Evolutionary conservation across 2,329 filamentous ascomycete species (phyloP), one percentile per base, ranked within the genome.

Genomic region (Myriangium duriaei): DNA sequence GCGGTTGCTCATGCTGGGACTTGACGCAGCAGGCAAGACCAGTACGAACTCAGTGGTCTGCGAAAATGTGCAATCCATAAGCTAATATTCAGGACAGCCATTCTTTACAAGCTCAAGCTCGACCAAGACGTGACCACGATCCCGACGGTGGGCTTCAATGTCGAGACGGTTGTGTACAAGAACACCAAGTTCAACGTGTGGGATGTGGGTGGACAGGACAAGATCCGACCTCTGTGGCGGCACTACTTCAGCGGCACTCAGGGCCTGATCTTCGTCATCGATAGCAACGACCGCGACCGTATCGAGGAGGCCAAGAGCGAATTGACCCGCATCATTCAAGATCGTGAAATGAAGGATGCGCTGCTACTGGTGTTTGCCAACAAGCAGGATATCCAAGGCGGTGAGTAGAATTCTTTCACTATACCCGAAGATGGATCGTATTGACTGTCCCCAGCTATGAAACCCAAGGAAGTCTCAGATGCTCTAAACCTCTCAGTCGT

Each of bases 51-150:
- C 38, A 14, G 16, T 19, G 33, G 32, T 28, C 30, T 29, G 11
- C 15, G 18, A 16, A 35, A 29, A 15, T 15, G n/a, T n/a, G n/a
- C n/a, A n/a, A n/a, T n/a, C n/a, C n/a, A n/a, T n/a, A n/a, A n/a
- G n/a, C n/a, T n/a, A n/a, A n/a, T n/a, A n/a, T n/a, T n/a, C n/a
- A 26, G 7, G 7, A n/a, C 49, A 69, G 66, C 91, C 56, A 98
- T 98, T 61, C 79, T 98, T 54, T 98, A 98, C 74, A 98, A 98
- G 77, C 79, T 98, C 65, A 98, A 98, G 78, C 83, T 98, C 60
- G 88, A 91, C 69, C 82, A 95, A 74, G 91, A 93, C 62, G 91
- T 96, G 64, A 96, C 91, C 60, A 98, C 91, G 53, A 98, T 98
- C 59, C 91, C 91, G 53, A 98, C 91, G 59, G 94, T 96, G 59